Evolutionary conservation across 192 early-diverging fungal species (phyloP), one percentile per base, ranked within the genome.

Genomic region (Spinellus fusiger): DNA sequence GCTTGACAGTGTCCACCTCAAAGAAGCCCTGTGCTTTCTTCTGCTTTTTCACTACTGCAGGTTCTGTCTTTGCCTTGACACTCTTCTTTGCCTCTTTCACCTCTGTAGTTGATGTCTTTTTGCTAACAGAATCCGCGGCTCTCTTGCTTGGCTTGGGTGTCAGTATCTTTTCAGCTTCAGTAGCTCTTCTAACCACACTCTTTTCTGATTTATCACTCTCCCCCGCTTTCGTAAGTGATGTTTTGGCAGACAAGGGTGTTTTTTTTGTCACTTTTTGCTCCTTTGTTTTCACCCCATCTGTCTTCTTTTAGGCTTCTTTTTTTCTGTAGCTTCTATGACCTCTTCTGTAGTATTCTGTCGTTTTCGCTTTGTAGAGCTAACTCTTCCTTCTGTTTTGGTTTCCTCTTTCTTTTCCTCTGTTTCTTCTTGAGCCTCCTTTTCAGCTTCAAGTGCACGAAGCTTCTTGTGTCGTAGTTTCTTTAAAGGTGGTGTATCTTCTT

Each of bases 1-100:
- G 62, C 8, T 59, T 60, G 12, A 55, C 63, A 5, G 65, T 46
- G 20, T 62, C 62, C 49, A 61, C 62, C 28, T 58, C 16, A 52
- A 77, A 71, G 63, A 77, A 74, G 9, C n/a, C 27, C 9, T 66
- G 62, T 33, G 56, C 44, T 23, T 76, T 71, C 60, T 72, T 76
- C n/a, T n/a, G n/a, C 32, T 56, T 56, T n/a, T 44, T 48, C 1
- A 56, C 57, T 52, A 66, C 69, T 61, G 64, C 69, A 57, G 62
- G 63, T n/a, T 56, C 49, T 3, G 4, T 32, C 49, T 35, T 71
- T 18, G 16, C 23, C 28, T 12, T 40, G 27, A 32, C 58, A 16
- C 27, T 52, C 15, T 32, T 40, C 49, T 68, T 63, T 31, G 22
- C 22, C 35, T 47, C 53, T 23, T 68, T 54, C 1, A 35, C 51